Percentiles rank a stretch among this genome's conserved stretches.
These are phyloP conservation scores for Botrytis cinerea DNA, from an alignment of 2,329 filamentous ascomycete species.

Conservation along the genomic window DNA sequence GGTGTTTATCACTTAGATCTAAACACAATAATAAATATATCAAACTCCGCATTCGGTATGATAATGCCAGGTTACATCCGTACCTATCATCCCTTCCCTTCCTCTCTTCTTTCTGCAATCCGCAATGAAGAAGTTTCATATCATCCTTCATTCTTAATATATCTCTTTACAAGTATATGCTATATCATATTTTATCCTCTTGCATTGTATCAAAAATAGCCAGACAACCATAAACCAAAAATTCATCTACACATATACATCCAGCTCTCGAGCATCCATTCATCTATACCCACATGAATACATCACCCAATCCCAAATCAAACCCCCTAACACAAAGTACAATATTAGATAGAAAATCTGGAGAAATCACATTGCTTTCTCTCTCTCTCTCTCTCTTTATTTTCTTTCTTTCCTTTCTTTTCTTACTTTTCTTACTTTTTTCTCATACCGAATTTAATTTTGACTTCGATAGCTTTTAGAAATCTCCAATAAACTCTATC, in stretches of 20 bases:
- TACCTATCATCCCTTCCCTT: no score
- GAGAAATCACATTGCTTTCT: not conserved
- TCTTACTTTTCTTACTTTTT: no score
- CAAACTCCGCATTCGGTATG: not conserved
- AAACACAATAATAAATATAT: no score
- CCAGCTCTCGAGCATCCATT: not conserved
- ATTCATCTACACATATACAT: accelerated
- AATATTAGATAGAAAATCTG: not conserved
- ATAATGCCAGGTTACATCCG: not conserved
- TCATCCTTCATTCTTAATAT: not conserved
- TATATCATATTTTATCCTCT: no score
- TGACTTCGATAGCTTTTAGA: no score
- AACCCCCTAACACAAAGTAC: not conserved
- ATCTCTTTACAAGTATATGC: not conserved
- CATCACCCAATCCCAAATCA: not conserved
- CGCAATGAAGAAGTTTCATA: not conserved
- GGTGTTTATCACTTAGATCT: no score
- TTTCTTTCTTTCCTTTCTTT: no score
- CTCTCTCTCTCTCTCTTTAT: no score
- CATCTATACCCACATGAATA: not conserved
- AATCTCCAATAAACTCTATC: no score
- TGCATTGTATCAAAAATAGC: not conserved
- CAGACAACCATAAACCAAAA: not conserved
- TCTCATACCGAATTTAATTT: no score
- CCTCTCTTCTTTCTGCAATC: not conserved